Evolutionary conservation across 2,329 filamentous ascomycete genomes (phyloP), one percentile per base, ranked within the genome.

Genomic region (Exserohilum turcica): DNA sequence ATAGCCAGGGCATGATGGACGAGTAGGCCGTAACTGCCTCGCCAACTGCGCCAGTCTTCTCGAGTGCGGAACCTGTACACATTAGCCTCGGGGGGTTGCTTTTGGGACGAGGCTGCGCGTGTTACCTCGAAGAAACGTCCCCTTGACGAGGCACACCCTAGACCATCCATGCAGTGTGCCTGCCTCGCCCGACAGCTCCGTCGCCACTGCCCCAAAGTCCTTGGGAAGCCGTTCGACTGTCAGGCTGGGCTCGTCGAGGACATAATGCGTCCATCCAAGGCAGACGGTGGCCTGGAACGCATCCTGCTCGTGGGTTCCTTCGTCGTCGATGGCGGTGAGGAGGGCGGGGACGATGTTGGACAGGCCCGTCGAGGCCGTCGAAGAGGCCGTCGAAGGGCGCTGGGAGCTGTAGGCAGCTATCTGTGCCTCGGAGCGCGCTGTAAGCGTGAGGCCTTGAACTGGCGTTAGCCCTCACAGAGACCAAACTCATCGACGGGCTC

Each of bases 221-320:
- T 79, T 80, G 3, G 90, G 90, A 12, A 96, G 78, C 51, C 79
- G 82, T 31, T 78, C 77, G 36, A 84, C 75, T 32, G 88, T 87
- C 36, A 84, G 72, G 1, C 78, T 79, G 59, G 89, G 89, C 63
- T 95, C 88, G 29, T 85, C 86, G 47, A 88, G 75, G 7, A 86
- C 84, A 85, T 90, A 96, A 68, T 95, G 86, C 65, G 96, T 80
- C 89, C 92, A 95, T 48, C 87, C 92, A 38, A 93, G 74, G 73
- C 91, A 94, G 45, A 94, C 86, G 56, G 86, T 87, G 28, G 91
- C 92, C 74, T 96, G 91, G 63, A 93, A 82, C 8, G 78, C 74
- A 67, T 87, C 85, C 66, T 85, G 79, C n/a, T 69, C 73, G 9
- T 76, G 70, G 10, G 74, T 75, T 10, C 59, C 58, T 57, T 79